Conservation (phyloP, 2,329 filamentous ascomycete genomes). For the Epichloe amarillans region DNA sequence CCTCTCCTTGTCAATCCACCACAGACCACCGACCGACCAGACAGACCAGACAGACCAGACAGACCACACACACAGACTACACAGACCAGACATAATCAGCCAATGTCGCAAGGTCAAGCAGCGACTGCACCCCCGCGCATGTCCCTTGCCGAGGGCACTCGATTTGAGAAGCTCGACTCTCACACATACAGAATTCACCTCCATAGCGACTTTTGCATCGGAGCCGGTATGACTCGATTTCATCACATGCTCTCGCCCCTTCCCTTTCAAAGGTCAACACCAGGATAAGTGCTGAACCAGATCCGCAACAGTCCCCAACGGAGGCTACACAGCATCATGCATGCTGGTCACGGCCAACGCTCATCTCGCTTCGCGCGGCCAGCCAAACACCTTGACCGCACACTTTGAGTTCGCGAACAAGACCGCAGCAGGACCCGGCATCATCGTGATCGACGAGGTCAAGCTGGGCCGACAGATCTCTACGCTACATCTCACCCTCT, state of each 20-base stretch:
- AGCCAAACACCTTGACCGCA: slow-evolving; percentile 20
- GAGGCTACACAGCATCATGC: slow-evolving; percentile 25
- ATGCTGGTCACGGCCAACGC: slow-evolving; percentile 18
- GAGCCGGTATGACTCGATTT: slow-evolving; percentile 9
- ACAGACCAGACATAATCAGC: not conserved
- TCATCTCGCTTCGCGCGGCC: slow-evolving; percentile 16
- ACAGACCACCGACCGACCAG: no score
- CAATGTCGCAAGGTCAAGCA: not conserved
- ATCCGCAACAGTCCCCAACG: slow-evolving; percentile 21
- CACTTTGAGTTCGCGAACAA: slow-evolving; percentile 24
- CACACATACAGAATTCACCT: slow-evolving; percentile 14
- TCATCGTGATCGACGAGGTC: slow-evolving; percentile 12
- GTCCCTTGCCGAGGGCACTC: slow-evolving; percentile 8
- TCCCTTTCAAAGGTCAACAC: no score
- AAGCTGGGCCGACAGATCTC: slow-evolving; percentile 3
- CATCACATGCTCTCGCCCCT: not conserved
- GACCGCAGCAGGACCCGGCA: slow-evolving; percentile 18
- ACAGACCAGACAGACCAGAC: no score
- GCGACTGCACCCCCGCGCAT: not conserved
- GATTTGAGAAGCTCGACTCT: slow-evolving; percentile 11
- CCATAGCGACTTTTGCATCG: slow-evolving; percentile 10
- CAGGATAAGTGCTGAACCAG: not conserved
- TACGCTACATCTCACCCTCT: slow-evolving; percentile 15
- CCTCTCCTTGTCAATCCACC: no score
- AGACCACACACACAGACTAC: no score